Evolutionary conservation across 1,284 basidiomycete species (phyloP).

Genomic region (Cronartium ribicola): DNA sequence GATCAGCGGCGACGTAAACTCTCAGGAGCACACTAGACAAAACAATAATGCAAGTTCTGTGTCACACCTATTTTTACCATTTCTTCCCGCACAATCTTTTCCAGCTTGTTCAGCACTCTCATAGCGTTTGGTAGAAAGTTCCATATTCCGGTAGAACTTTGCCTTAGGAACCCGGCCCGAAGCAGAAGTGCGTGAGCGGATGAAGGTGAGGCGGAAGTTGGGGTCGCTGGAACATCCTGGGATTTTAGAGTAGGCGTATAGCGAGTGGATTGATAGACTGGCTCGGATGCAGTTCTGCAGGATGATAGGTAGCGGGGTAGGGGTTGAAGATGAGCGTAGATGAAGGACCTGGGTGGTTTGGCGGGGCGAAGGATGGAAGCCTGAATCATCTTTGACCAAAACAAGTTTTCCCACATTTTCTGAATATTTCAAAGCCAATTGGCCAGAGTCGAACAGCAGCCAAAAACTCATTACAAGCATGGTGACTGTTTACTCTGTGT

Average conservation of each 20-base stretch:
- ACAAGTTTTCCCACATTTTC: too few relatives aligned
- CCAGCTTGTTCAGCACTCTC: slow-evolving; percentile 50
- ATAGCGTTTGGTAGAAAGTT: slow-evolving; percentile 50
- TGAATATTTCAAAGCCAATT: too few relatives aligned
- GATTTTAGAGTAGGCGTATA: slow-evolving; percentile 13
- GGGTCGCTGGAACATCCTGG: background rate
- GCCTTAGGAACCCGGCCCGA: slow-evolving; percentile 50
- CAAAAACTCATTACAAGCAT: too few relatives aligned
- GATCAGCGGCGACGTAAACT: background rate
- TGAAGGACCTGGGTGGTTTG: too few relatives aligned
- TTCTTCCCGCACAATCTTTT: slow-evolving; percentile 49
- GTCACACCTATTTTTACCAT: slow-evolving; percentile 46
- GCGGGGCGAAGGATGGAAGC: too few relatives aligned
- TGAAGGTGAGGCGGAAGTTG: background rate
- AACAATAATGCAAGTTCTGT: slow-evolving; percentile 5
- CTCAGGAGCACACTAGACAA: background rate
- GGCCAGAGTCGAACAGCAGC: too few relatives aligned
- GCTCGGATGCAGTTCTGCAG: background rate
- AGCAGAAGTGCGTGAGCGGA: slow-evolving; percentile 44
- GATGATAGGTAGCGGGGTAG: background rate
- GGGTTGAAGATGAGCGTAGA: too few relatives aligned
- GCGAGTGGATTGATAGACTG: slow-evolving; percentile 4
- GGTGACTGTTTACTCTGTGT: too few relatives aligned
- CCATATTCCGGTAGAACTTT: slow-evolving; percentile 52
- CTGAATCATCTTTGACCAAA: too few relatives aligned